Base-by-base conservation (phyloP, 2,329 filamentous ascomycete genomes). In the Shiraia sp. region DNA sequence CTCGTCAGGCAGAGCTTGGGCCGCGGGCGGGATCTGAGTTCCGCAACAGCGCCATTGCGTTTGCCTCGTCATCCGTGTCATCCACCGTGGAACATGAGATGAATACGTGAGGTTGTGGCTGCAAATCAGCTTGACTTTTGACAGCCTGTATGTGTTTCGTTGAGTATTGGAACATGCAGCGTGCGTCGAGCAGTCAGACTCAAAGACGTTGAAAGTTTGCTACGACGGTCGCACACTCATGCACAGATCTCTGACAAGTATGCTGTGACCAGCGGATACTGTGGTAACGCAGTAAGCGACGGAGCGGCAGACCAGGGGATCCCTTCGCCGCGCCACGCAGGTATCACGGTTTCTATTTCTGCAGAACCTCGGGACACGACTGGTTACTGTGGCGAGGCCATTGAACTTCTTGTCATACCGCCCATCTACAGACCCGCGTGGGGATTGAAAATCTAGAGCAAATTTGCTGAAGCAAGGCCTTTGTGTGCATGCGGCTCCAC, bases 131-230 rank as follows among this genome's bases (percentile, higher is more conserved):
- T 41, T 16, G 8, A 30, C 14, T 30, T 30, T 30, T 16, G n/a
- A n/a, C n/a, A n/a, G n/a, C n/a, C n/a, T n/a, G n/a, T n/a, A n/a
- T 28, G 45, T 36, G 49, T 53, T 40, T 47, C 40, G 53, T 47
- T 51, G 44, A 53, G 32, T 51, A 61, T 54, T 55, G 59, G 60
- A 51, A 60, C 50, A 52, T 56, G 55, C 54, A 57, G 54, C 29
- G 36, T 51, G 51, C 41, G 45, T 34, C 26, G 48, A 50, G 53
- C 52, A 52, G 51, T 45, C 52, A 49, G 40, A 31, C 47, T 47
- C 50, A 44, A 51, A 51, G 51, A 51, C 33, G 49, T 49, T 44
- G 45, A 45, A 56, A 61, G 61, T 65, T 65, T 65, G 61, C 63
- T 62, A 36, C 36, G 47, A 37, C 40, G 27, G 53, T 53, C 28